These are phyloP conservation scores for Arabis hirsuta DNA, from an alignment of 345 rosid genomes.

Conservation along the genomic window DNA sequence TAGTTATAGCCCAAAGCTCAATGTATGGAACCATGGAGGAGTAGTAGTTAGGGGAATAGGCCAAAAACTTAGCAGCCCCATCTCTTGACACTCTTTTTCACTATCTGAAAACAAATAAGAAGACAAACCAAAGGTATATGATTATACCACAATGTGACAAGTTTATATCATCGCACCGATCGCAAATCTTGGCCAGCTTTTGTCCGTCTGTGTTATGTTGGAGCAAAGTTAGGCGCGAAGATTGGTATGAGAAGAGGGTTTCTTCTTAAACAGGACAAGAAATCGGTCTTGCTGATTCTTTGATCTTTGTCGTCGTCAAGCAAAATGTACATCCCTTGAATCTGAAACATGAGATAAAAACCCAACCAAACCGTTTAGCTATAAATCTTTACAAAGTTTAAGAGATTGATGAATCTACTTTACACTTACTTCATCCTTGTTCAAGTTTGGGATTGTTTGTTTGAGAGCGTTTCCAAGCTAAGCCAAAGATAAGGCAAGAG, in stretches of 20 bases:
- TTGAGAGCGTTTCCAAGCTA: constrained; percentile 69
- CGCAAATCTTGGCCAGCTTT: constrained; percentile 30
- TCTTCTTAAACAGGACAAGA: constrained; percentile 61
- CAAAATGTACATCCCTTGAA: constrained; percentile 54
- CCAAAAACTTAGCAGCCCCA: constrained; percentile 42
- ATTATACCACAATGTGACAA: constrained; percentile 15
- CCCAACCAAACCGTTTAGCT: constrained; percentile 7
- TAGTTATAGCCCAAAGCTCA: constrained; percentile 29
- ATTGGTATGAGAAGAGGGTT: constrained; percentile 76
- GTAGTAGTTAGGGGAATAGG: constrained; percentile 9
- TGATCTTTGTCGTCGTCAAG: constrained; percentile 67
- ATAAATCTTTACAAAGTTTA: not conserved
- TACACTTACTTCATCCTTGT: constrained; percentile 60
- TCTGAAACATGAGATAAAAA: constrained; percentile 49
- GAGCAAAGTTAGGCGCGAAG: constrained; percentile 50
- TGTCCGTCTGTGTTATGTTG: constrained; percentile 31
- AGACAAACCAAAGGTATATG: constrained; percentile 27
- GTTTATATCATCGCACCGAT: constrained; percentile 10
- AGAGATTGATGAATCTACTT: constrained; percentile 1
- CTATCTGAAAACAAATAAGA: constrained; percentile 8
- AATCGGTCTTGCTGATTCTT: constrained; percentile 56
- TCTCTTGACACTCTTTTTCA: constrained; percentile 22
- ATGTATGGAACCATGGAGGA: constrained; percentile 23
- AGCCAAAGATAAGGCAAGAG: constrained; percentile 33
- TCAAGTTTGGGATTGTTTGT: constrained; percentile 57